Base-by-base conservation (phyloP, 768 basidiomycete genomes). In the Pleurotus eryngii region DNA sequence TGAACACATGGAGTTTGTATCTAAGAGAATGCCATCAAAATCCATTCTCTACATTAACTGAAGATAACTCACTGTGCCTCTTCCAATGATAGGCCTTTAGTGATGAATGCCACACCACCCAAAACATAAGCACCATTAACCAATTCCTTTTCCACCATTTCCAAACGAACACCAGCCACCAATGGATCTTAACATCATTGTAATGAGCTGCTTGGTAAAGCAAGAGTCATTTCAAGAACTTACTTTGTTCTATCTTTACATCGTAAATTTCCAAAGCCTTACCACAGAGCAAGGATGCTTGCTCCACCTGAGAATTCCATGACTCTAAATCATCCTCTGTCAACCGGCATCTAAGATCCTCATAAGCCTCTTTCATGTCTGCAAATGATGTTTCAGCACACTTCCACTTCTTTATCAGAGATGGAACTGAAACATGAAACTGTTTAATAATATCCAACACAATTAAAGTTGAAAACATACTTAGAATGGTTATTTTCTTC, bases 401-500 rank as follows among this genome's bases (percentile, higher is more conserved):
- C 49, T 64, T 56, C 7, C 60, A 48, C 47, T 65, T 61, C n/a
- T 53, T 51, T 15, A 59, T 17, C n/a, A 64, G 57, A 15, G 54
- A 56, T 4, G 43, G 43, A 43, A 46, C 64, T 64, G 38, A n/a
- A 17, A 49, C 11, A 15, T 17, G 11, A 8, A 40, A 43, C 42
- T 11, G 45, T 5, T 24, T 55, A 27, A 9, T 22, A 26, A 3
- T 20, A 45, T 50, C 20, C 14, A 49, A 14, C 18, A 40, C n/a
- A 38, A 47, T 17, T n/a, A 14, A 11, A 7, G 37, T 50, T 35
- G 18, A 15, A 35, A 48, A 4, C 64, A 48, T 42, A 68, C 70
- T 64, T 24, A 74, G 35, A 3, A 42, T 48, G 4, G 59, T 60
- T 4, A 67, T 53, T 45, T 72, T 74, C 55, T 58, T 57, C 70